Conservation (phyloP, 2,329 filamentous ascomycete species). For the Neoscytalidium dimidiatum region DNA sequence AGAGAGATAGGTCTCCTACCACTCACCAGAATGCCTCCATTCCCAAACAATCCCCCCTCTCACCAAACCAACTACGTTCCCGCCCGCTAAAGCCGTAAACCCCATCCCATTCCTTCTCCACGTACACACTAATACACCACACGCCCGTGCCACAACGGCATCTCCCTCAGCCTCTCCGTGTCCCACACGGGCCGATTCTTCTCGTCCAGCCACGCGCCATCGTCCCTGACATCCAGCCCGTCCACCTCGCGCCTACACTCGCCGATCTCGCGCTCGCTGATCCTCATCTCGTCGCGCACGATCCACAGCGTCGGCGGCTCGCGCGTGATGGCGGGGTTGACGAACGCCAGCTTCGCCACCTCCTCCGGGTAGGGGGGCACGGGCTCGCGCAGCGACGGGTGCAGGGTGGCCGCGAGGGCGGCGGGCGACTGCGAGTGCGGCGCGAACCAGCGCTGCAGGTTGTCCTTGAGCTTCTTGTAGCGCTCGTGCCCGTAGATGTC, state of each 20-base stretch:
- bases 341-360: slow-evolving; percentile 44
- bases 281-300: slow-evolving; percentile 45
- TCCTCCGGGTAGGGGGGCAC: slow-evolving; percentile 26
- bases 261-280: slow-evolving; percentile 44
- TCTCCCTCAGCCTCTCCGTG: slow-evolving; percentile 41
- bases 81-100: no score
- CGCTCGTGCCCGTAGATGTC: slow-evolving; percentile 3
- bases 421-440: slow-evolving; percentile 16
- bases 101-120: no score
- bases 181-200: slow-evolving; percentile 49
- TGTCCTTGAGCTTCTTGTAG: background rate
- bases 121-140: slow-evolving; percentile 39
- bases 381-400: slow-evolving; percentile 13
- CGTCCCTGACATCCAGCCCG: slow-evolving; percentile 45
- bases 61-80: no score
- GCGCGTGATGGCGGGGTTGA: slow-evolving; percentile 46
- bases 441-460: slow-evolving; percentile 16
- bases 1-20: no score
- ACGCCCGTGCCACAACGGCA: slow-evolving; percentile 45
- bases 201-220: slow-evolving; percentile 47
- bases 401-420: slow-evolving; percentile 3
- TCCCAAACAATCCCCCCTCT: no score
- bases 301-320: slow-evolving; percentile 50
- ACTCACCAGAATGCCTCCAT: no score
- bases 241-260: slow-evolving; percentile 41